phyloP scores from a whole-genome alignment of 345 rosid genomes.

The Tarenaya hassleriana region DNA sequence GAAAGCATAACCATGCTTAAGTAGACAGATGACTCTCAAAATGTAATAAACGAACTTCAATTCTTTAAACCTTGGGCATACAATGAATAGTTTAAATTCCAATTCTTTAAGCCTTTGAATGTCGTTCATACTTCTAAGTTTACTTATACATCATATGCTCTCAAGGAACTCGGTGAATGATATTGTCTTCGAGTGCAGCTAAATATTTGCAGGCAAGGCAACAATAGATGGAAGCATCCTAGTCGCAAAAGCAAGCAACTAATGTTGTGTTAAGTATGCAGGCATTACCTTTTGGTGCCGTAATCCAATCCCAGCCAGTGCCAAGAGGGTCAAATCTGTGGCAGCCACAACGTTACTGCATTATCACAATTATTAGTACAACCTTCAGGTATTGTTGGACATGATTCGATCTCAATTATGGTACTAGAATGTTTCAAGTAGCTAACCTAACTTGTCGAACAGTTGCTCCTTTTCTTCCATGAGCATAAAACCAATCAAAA shows the following conservation, averaged over 20 bases:
- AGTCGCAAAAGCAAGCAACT: too few relatives aligned
- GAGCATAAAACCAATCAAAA: conserved; percentile 71
- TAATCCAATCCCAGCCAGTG: conserved; percentile 86
- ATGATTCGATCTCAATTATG: conserved; percentile 1
- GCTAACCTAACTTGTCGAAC: conserved; percentile 92
- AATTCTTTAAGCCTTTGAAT: neutral
- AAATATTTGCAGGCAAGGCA: conserved; percentile 14
- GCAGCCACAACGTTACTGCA: conserved; percentile 96
- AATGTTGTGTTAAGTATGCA: too few relatives aligned
- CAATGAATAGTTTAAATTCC: neutral
- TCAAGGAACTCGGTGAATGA: conserved; percentile 3
- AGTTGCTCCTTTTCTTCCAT: conserved; percentile 87
- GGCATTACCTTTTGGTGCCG: conserved; percentile 54
- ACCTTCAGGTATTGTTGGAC: conserved; percentile 14
- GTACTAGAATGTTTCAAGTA: conserved; percentile 12
- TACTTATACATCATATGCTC: conserved; percentile 9
- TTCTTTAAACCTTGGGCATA: too few relatives aligned
- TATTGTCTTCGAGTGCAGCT: neutral
- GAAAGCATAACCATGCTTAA: conserved; percentile 1
- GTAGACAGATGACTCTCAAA: neutral
- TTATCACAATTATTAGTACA: conserved; percentile 17
- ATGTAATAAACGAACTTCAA: too few relatives aligned
- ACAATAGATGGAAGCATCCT: too few relatives aligned
- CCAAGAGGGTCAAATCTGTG: conserved; percentile 81
- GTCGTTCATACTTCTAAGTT: conserved; percentile 1